Evolutionary conservation across 371 early-diverging fungal genomes (phyloP).

Genomic region (Phascolomyces articulosus): DNA sequence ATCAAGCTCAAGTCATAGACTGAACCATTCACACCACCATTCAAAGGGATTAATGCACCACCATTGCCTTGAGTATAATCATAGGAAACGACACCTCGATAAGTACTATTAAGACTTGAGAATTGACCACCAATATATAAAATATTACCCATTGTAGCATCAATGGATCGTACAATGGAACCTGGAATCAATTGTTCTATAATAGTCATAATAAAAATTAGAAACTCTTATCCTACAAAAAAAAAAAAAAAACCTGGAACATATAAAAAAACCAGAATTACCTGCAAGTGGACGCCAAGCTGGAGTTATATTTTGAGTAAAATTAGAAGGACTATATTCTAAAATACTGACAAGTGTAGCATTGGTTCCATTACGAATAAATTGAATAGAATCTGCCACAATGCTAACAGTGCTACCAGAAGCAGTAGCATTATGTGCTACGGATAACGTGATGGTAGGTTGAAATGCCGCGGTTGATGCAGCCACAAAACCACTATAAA

Average conservation of each 20-base stretch:
- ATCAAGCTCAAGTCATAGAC: slow-evolving; percentile 22
- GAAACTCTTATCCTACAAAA: no score
- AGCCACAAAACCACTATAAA: slow-evolving; percentile 54
- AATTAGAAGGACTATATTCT: slow-evolving; percentile 38
- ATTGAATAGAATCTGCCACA: slow-evolving; percentile 37
- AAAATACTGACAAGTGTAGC: slow-evolving; percentile 34
- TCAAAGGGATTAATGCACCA: slow-evolving; percentile 22
- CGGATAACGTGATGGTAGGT: slow-evolving; percentile 29
- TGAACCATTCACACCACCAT: slow-evolving; percentile 29
- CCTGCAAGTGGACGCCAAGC: slow-evolving; percentile 41
- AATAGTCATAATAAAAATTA: no score
- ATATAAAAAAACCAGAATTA: slow-evolving; percentile 7
- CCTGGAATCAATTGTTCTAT: slow-evolving; percentile 36
- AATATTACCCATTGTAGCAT: slow-evolving; percentile 22
- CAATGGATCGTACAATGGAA: slow-evolving; percentile 32
- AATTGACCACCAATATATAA: slow-evolving; percentile 49
- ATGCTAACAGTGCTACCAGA: slow-evolving; percentile 22
- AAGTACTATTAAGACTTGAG: slow-evolving; percentile 19
- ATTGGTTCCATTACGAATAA: slow-evolving; percentile 38
- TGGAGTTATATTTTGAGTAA: slow-evolving; percentile 24
- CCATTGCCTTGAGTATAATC: slow-evolving; percentile 16
- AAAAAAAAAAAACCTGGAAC: background rate
- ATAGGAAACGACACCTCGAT: slow-evolving; percentile 34
- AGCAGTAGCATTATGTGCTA: slow-evolving; percentile 23
- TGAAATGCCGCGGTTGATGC: slow-evolving; percentile 32